Evolutionary conservation across 1,139 yeast genomes (phyloP), one percentile per base, ranked within the genome.

Genomic region (Saccharomycopsis crataegensis): DNA sequence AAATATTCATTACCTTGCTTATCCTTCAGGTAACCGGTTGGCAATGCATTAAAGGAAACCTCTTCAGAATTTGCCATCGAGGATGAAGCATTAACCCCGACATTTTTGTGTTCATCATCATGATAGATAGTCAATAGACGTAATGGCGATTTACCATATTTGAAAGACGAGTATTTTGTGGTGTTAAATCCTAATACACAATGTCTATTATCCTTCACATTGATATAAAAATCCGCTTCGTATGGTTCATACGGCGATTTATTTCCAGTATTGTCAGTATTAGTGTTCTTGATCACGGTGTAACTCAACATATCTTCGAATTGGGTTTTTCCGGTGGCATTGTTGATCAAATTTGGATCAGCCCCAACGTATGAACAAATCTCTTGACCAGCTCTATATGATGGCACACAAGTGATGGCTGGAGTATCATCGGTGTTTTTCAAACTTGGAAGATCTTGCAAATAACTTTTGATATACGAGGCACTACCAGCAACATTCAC

Each of bases 171-270:
- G 60, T 72, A 73, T n/a, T 65, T 67, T 0, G 77, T 67, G 6
- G 79, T 70, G 61, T 78, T 77, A 69, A 88, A 87, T 22, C 67
- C 65, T 41, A 88, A 59, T 33, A 71, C 71, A 67, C 96, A 88
- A 59, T 75, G 73, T 62, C 94, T 76, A 64, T 82, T 83, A 43
- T 82, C 80, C 22, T 76, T 75, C 1, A 79, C 88, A 46, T 72
- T 70, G 51, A 88, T 78, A 54, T 68, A 68, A 43, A 88, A 62
- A 57, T 83, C 83, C 0, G 88, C 90, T 36, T 76, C 75, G 57
- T 83, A 73, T 50, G 90, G 86, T 0, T 87, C 86, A 65, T 79
- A 84, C 33, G 83, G 83, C 17, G 79, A 76, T 47, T 67, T 61
- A 16, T 62, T 60, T 8, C 61, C 57, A 22, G 38, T 32, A n/a